These are phyloP conservation scores for Paulownia fortunei DNA, from an alignment of 257 asterid species.

Conservation along the genomic window DNA sequence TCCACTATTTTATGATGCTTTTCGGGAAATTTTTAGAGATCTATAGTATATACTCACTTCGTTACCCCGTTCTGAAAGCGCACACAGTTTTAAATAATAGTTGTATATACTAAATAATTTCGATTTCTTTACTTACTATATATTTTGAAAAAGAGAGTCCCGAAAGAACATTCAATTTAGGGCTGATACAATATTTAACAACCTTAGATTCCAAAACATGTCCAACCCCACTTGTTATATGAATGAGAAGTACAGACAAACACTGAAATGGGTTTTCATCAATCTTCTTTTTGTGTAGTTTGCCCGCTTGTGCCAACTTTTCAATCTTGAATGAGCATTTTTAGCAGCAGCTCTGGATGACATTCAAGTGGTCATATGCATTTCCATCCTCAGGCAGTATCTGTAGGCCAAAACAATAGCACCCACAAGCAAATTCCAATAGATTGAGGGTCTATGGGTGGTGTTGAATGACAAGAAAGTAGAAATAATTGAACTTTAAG, in stretches of 20 bases:
- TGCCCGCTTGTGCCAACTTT: conserved; percentile 23
- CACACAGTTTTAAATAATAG: too few species aligned
- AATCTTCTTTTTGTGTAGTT: not conserved
- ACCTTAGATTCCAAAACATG: not conserved
- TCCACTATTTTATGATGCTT: too few species aligned
- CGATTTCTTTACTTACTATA: not conserved
- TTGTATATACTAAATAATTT: too few species aligned
- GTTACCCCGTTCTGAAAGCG: too few species aligned
- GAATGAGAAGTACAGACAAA: not conserved
- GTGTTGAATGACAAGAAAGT: conserved; percentile 58
- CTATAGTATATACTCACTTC: too few species aligned
- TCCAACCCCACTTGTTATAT: not conserved
- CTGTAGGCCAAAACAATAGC: conserved; percentile 24
- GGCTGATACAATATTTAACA: not conserved
- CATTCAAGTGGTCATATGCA: conserved; percentile 19
- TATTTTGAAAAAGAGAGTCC: too few species aligned
- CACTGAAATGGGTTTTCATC: not conserved
- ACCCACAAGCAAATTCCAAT: conserved; percentile 11
- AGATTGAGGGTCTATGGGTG: conserved; percentile 40
- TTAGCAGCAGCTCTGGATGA: not conserved
- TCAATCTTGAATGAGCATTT: conserved; percentile 21
- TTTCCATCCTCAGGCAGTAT: not conserved
- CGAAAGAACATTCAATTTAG: not conserved
- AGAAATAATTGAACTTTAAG: conserved; percentile 37
- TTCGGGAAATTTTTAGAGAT: too few species aligned